phyloP scores from a whole-genome alignment of 176 grass and related monocot genomes.

The Guadua angustifolia region DNA sequence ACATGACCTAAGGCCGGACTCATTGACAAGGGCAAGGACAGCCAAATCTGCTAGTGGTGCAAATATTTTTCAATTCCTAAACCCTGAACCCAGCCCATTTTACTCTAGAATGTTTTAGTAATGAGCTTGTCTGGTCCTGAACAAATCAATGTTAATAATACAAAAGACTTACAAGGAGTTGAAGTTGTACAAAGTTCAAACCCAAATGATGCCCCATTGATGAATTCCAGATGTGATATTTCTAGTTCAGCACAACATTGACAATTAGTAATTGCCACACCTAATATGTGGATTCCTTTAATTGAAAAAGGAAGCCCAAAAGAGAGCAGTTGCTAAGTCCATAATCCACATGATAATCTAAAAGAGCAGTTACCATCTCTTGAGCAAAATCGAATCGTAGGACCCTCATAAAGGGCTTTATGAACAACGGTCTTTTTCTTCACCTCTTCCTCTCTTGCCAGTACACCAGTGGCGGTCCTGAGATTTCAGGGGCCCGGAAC shows the following conservation, averaged over 20 bases:
- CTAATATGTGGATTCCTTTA: background rate
- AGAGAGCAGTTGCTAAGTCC: too few relatives aligned
- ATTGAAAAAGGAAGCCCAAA: background rate
- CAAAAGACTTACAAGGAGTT: constrained; percentile 82
- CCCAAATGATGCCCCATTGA: constrained; percentile 76
- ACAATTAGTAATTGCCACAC: constrained; percentile 24
- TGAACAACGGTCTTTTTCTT: constrained; percentile 95
- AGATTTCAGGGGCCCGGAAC: too few relatives aligned
- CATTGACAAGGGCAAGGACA: background rate
- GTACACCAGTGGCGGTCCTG: too few relatives aligned
- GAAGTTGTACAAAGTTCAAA: constrained; percentile 69
- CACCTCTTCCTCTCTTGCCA: constrained; percentile 95
- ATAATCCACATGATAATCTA: background rate
- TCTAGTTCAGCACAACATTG: constrained; percentile 54
- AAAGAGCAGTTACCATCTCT: constrained; percentile 65
- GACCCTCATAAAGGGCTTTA: constrained; percentile 76
- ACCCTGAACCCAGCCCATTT: constrained; percentile 13
- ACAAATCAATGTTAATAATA: too few relatives aligned
- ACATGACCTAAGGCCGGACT: background rate
- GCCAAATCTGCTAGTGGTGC: background rate
- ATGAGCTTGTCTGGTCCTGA: too few relatives aligned
- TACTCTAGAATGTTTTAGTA: too few relatives aligned
- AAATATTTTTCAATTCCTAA: background rate
- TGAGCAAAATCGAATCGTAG: constrained; percentile 81
- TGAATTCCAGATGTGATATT: constrained; percentile 79